These are phyloP conservation scores for Plasmodium berghei DNA, from an alignment of 169 alveolate genomes.

Conservation along the genomic window DNA sequence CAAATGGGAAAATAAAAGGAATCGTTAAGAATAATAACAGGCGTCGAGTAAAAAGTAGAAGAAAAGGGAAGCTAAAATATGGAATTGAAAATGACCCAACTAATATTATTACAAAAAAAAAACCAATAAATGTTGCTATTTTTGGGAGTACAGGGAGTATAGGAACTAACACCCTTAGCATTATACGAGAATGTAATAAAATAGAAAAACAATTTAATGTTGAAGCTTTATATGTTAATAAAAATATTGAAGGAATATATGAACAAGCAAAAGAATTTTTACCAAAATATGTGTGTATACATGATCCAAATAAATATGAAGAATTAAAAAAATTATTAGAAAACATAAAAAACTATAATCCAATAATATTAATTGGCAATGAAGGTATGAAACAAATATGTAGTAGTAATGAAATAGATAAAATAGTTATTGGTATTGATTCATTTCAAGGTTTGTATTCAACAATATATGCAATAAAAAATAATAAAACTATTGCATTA, in stretches of 20 bases:
- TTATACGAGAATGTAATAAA: conserved; percentile 78
- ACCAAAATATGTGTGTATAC: conserved; percentile 80
- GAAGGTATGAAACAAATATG: conserved; percentile 82
- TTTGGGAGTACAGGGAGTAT: conserved; percentile 89
- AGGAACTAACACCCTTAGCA: conserved; percentile 87
- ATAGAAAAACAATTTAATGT: conserved; percentile 80
- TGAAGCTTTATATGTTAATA: conserved; percentile 86
- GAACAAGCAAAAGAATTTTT: conserved; percentile 81
- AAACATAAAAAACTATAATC: conserved; percentile 30
- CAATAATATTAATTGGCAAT: conserved; percentile 77
- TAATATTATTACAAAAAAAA: background rate
- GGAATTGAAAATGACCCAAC: background rate
- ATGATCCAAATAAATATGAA: conserved; percentile 56
- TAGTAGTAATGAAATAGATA: conserved; percentile 75
- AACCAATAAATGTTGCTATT: conserved; percentile 62
- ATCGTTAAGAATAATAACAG: background rate
- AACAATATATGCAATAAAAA: conserved; percentile 86
- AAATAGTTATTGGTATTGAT: conserved; percentile 87
- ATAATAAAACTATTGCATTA: conserved; percentile 86
- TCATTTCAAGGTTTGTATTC: conserved; percentile 91
- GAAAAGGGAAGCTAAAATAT: no score
- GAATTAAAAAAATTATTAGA: conserved; percentile 54
- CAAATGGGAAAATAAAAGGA: background rate
- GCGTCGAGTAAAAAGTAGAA: background rate
- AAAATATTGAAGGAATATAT: conserved; percentile 77